Evolutionary conservation across 176 grass and related monocot species (phyloP), one percentile per base, ranked within the genome.

Genomic region (Triticum monococcum): DNA sequence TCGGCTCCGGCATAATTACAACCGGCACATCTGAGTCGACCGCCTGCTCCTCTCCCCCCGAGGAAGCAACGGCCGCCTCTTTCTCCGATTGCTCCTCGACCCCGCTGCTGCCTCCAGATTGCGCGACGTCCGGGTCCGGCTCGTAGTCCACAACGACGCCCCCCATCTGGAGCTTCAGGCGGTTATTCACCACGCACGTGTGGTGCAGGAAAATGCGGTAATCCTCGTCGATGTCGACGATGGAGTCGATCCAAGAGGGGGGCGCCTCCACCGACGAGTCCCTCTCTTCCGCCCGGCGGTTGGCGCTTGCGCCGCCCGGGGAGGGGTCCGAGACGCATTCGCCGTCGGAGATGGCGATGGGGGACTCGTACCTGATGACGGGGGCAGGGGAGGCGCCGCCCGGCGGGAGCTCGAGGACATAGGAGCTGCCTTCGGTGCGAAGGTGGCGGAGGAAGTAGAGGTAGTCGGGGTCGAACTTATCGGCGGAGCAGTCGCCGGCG

Each of bases 171-270:
- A 92, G 80, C 46, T 90, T 46, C 86, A 92, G 10, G 7, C 65
- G 65, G n/a, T 81, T 86, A 36, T 93, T 75, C 41, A 86, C 79
- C 35, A 88, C 35, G 64, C 86, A 50, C 46, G 87, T 22, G 57
- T 88, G 88, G 64, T 75, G 64, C 80, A 95, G 67, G 86, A 95
- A 95, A 28, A 88, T 9, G 86, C 81, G 86, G 79, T 95, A 95
- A 17, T 89, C 88, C 33, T 81, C 86, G 72, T 95, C 89, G 57
- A 86, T 61, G 37, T 75, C 77, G 12, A 69, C 30, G 80, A 86
- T 80, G 0, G 71, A 78, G 13, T 87, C 79, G 57, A 66, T 20
- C 74, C 38, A 75, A 26, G 86, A 79, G 64, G 85, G 59, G 5
- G 12, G 22, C 78, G 52, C 2, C 43, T 35, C 83, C 18, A 38